phyloP scores from a whole-genome alignment of 164 flowering plant genomes.

The Litsea cubeba region DNA sequence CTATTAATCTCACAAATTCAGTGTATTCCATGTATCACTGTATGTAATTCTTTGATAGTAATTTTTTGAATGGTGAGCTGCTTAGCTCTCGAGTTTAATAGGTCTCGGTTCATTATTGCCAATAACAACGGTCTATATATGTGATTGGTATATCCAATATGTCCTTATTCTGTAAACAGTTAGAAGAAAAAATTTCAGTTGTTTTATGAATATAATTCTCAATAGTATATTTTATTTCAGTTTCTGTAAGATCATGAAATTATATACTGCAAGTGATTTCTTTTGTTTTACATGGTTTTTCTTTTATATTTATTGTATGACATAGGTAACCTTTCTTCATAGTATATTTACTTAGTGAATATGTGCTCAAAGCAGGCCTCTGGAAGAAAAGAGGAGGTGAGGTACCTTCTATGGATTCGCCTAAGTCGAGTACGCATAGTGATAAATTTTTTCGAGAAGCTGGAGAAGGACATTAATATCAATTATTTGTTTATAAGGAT shows the following conservation, averaged over 20 bases:
- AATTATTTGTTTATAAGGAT: slow-evolving; percentile 66
- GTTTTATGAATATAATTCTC: too few species aligned
- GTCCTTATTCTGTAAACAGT: too few species aligned
- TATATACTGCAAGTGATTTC: not conserved
- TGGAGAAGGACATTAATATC: slow-evolving; percentile 73
- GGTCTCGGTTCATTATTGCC: too few species aligned
- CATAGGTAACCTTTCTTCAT: not conserved
- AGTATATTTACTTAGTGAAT: slow-evolving; percentile 7
- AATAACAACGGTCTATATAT: too few species aligned
- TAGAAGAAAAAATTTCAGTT: too few species aligned
- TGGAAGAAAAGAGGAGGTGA: slow-evolving; percentile 52
- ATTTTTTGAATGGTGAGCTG: not conserved
- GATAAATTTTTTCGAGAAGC: slow-evolving; percentile 38
- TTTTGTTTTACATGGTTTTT: not conserved
- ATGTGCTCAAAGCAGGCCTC: slow-evolving; percentile 27
- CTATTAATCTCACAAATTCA: not conserved
- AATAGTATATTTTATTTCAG: too few species aligned
- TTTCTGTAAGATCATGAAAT: not conserved
- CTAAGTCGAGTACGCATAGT: slow-evolving; percentile 50
- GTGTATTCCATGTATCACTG: not conserved
- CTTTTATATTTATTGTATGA: not conserved
- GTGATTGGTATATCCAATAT: too few species aligned
- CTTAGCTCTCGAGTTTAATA: too few species aligned
- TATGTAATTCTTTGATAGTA: not conserved
- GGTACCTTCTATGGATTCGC: slow-evolving; percentile 67